These are phyloP conservation scores for Kodamaea leandrae DNA, from an alignment of 805 yeast genomes.

Conservation along the genomic window DNA sequence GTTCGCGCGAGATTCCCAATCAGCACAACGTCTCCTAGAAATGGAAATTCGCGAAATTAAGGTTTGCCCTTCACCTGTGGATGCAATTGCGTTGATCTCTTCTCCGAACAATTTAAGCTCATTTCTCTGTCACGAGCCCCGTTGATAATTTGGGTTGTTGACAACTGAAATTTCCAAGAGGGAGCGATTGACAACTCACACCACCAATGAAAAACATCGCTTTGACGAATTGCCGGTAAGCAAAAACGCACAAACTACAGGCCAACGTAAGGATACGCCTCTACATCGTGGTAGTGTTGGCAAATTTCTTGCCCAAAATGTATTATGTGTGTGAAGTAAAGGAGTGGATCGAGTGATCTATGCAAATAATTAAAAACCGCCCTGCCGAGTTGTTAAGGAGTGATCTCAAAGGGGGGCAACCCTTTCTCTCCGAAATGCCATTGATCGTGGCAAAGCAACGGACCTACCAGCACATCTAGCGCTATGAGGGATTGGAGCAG, in stretches of 20 bases:
- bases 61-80: too few relatives aligned
- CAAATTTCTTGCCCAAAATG: neutral
- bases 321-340: constrained; percentile 1
- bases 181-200: neutral
- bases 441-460: too few relatives aligned
- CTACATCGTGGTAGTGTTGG: neutral
- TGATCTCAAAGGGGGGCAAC: neutral
- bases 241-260: too few relatives aligned
- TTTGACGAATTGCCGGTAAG: too few relatives aligned
- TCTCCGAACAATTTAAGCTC: neutral
- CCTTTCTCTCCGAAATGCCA: too few relatives aligned
- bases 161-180: neutral
- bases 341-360: constrained; percentile 1
- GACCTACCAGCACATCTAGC: too few relatives aligned
- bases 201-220: too few relatives aligned
- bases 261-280: too few relatives aligned
- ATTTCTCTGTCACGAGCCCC: neutral
- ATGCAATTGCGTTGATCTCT: too few relatives aligned
- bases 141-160: neutral
- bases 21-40: too few relatives aligned
- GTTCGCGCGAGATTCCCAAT: too few relatives aligned
- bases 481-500: neutral
- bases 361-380: neutral
- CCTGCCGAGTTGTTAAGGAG: neutral
- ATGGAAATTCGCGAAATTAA: too few relatives aligned